Evolutionary conservation across 2,329 filamentous ascomycete genomes (phyloP), one percentile per base, ranked within the genome.

Genomic region (Epichloe sibirici): DNA sequence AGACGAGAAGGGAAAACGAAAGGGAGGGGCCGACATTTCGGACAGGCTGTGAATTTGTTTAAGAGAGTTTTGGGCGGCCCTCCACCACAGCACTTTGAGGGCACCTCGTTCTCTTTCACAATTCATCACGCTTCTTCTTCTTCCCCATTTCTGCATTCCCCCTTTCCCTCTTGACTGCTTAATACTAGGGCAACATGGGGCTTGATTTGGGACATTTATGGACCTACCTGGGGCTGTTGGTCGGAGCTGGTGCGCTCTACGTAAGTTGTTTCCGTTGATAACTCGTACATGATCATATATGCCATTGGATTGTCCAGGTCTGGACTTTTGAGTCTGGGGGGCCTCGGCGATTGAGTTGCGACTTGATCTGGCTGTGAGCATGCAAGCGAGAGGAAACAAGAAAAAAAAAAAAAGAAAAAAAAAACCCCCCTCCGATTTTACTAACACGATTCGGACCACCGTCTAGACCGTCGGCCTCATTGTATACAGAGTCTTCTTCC

Each of bases 401-500:
- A 28, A 9, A 37, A 12, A 9, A 4, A 15, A 15, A 7, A 34
- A n/a, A 34, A n/a, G 31, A 15, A 47, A 38, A 23, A 15, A 43
- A 21, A 21, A 21, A 21, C 2, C 17, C 17, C 17, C 17, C 17
- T 21, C 17, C 3, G 17, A 21, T 12, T 37, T 48, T 38, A 17
- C 46, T 39, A 25, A 48, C 46, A n/a, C 21, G 34, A n/a, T 6
- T 43, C 13, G 28, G 40, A 39, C 31, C 11, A 31, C 37, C 37
- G 12, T 12, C 11, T 46, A 76, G 74, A 61, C 63, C 45, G 55
- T 66, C 51, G 66, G 65, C 42, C 59, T 80, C 34, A 62, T 74
- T 49, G 58, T 79, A 44, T 84, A 85, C 62, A 72, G 79, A 52
- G 58, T 84, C 53, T 81, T 74, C 63, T 78, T 85, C 63, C 82